phyloP scores from a whole-genome alignment of 441 rosid genomes.

The Geranium incanum region DNA sequence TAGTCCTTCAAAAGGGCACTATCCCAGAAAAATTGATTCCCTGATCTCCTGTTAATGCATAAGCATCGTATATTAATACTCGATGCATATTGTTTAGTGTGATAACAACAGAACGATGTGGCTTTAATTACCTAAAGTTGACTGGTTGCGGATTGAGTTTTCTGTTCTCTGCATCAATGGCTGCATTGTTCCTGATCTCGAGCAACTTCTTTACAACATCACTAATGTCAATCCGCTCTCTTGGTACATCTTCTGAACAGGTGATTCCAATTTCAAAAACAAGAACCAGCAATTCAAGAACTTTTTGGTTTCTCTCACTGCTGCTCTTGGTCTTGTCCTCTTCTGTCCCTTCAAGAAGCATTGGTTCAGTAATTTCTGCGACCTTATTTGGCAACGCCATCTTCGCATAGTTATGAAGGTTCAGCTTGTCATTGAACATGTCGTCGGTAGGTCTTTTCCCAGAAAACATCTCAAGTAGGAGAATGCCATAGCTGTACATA shows the following conservation, averaged over 20 bases:
- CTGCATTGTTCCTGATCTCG: background rate
- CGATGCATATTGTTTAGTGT: background rate
- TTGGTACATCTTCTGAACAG: background rate
- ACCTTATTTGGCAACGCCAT: background rate
- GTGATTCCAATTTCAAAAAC: slow-evolving; percentile 16
- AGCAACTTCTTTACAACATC: background rate
- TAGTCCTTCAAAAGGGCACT: background rate
- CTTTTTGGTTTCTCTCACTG: background rate
- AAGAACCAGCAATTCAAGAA: background rate
- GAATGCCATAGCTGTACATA: slow-evolving; percentile 2
- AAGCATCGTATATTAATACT: background rate
- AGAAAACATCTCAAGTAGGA: slow-evolving; percentile 3
- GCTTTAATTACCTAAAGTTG: background rate
- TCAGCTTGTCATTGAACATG: background rate
- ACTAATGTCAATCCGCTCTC: background rate
- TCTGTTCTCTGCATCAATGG: background rate
- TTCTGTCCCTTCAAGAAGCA: background rate
- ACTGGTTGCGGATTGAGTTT: background rate
- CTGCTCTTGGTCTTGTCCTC: background rate
- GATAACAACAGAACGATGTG: background rate
- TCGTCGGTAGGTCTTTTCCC: slow-evolving; percentile 6
- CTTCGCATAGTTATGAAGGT: slow-evolving; percentile 2
- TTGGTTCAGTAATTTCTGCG: background rate
- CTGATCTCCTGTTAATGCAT: background rate
- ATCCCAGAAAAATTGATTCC: background rate